A percentile compares a stretch with the other conserved stretches of the same genome.
Evolutionary conservation across 2,329 filamentous ascomycete species (phyloP).

Genomic region (Claviceps sp.): DNA sequence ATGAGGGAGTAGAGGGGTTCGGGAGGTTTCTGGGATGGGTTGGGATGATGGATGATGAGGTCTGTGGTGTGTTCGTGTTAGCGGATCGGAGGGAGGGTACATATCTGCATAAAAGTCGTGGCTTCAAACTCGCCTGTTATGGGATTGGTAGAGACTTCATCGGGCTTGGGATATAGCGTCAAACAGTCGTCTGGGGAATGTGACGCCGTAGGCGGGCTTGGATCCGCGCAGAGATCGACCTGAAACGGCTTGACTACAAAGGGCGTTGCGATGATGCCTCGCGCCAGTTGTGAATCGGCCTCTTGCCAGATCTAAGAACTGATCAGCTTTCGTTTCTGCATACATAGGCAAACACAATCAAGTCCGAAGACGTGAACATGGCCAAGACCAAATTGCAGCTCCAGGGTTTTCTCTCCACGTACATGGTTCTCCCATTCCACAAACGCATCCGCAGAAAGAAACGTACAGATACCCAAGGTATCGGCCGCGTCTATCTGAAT

Average conservation of each 20-base stretch:
- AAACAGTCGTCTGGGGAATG: constrained; percentile 32
- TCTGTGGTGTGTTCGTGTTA: constrained; percentile 18
- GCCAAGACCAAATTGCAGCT: too few relatives aligned
- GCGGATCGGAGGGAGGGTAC: neutral
- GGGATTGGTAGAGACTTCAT: constrained; percentile 19
- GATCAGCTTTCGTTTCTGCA: neutral
- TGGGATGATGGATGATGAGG: constrained; percentile 28
- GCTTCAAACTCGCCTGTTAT: constrained; percentile 8
- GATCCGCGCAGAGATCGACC: constrained; percentile 24
- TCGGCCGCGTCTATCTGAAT: constrained; percentile 29
- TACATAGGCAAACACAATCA: neutral
- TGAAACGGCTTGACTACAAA: constrained; percentile 37
- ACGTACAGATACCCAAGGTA: constrained; percentile 33
- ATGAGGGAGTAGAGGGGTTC: constrained; percentile 37
- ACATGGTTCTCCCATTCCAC: constrained; percentile 42
- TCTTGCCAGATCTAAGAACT: constrained; percentile 28
- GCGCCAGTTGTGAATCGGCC: constrained; percentile 25
- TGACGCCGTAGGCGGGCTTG: constrained; percentile 10
- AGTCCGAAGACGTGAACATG: neutral
- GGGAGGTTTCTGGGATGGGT: constrained; percentile 10
- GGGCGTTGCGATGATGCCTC: constrained; percentile 42
- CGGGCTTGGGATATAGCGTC: constrained; percentile 29
- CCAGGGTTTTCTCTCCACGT: constrained; percentile 8
- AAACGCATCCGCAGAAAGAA: constrained; percentile 38
- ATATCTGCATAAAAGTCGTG: neutral